Evolutionary conservation across 306 rosid genomes (phyloP), one percentile per base, ranked within the genome.

Genomic region (Lithocarpus polystachyus): DNA sequence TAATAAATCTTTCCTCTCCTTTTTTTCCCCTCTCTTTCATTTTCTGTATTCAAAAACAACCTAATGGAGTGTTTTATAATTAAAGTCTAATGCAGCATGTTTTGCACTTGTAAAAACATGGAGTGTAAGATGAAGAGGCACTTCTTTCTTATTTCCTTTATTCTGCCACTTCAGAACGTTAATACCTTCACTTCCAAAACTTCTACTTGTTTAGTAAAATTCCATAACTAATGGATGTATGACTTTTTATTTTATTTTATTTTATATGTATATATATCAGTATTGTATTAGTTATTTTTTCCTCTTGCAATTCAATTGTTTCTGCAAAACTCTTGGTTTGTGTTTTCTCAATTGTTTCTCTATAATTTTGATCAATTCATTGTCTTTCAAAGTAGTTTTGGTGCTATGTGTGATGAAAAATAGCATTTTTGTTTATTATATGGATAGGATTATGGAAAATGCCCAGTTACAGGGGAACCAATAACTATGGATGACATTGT

Each of bases 391-490:
- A 75, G 68, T 55, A 37, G 56, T 83, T 83, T 59, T 71, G 75
- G 45, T 76, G 48, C 28, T 22, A 68, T 52, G 14, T 73, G 54
- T 72, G 62, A 80, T 35, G 12, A 40, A 37, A 28, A n/a, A 35
- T 45, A 24, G 43, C 56, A 8, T 57, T 37, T 73, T 76, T 82
- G 55, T 84, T 78, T 29, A 59, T 57, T 35, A 48, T 81, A 26
- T 77, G 74, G 28, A 74, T 84, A 96, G 99, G 99, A 96, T 79
- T 91, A 82, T 87, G 99, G 99, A 43, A 96, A 96, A 79, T 96
- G 99, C 87, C 99, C 99, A 65, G 53, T 93, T 61, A 96, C 97
- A 0, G 98, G 98, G 9, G 98, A 93, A 68, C 89, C 89, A 18
- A 98, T 96, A 70, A 74, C 94, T 1, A 61, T 80, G 43, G 99